Percentiles rank a stretch among this genome's conserved stretches.
These are phyloP conservation scores for Coniophora puteana DNA, from an alignment of 1,284 basidiomycete species.

Conservation along the genomic window DNA sequence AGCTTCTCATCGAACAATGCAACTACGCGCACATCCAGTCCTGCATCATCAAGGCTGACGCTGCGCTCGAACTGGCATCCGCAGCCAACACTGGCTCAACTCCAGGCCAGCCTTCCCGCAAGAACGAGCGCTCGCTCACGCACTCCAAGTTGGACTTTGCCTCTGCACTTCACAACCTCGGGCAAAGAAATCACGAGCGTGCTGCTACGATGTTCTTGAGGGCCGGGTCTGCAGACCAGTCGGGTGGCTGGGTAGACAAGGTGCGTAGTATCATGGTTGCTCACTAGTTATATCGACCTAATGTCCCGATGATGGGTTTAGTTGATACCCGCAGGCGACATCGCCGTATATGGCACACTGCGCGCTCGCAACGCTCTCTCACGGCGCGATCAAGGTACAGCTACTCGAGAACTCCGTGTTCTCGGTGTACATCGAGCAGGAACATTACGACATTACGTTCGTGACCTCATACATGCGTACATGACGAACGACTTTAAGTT, in stretches of 20 bases:
- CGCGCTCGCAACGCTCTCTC: conserved; percentile 70
- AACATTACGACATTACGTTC: conserved; percentile 79
- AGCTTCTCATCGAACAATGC: conserved; percentile 80
- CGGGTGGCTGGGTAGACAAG: conserved; percentile 71
- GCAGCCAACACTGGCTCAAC: conserved; percentile 22
- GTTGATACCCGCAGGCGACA: conserved; percentile 74
- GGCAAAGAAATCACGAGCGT: conserved; percentile 68
- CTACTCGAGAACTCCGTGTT: conserved; percentile 72
- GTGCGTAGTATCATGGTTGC: conserved; percentile 30
- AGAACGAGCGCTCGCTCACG: conserved; percentile 53
- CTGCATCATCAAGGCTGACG: conserved; percentile 89
- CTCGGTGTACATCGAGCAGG: conserved; percentile 77
- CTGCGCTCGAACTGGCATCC: conserved; percentile 68
- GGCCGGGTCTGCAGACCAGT: conserved; percentile 56
- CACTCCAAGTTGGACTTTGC: conserved; percentile 80
- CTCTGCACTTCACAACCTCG: conserved; percentile 68
- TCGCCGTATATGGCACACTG: conserved; percentile 80
- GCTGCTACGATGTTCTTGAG: conserved; percentile 71
- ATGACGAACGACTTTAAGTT: conserved; percentile 79
- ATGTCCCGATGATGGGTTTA: conserved; percentile 25
- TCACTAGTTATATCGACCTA: no score
- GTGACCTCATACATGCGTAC: conserved; percentile 81
- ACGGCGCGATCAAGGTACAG: conserved; percentile 64
- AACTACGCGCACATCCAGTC: conserved; percentile 82
- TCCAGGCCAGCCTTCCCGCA: conserved; percentile 34